Conservation (phyloP, 108 stramenopile genomes). For the Cyclotella baltica region DNA sequence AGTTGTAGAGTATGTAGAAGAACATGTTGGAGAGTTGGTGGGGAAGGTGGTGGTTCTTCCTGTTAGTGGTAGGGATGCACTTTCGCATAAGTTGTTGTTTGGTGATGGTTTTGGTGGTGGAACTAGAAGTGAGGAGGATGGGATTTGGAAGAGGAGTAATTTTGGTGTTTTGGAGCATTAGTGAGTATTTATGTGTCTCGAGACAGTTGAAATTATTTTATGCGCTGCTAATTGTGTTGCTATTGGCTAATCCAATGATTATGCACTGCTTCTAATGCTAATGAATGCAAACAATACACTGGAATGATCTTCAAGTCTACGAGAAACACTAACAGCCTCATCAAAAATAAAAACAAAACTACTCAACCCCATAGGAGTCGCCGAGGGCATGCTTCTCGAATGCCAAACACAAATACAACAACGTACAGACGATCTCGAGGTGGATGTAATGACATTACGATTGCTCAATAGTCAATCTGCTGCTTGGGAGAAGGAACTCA, state of each 20-base stretch:
- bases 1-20: conserved; percentile 81
- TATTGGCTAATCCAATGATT: background rate
- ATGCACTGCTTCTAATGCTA: too few species aligned
- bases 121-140: conserved; percentile 1
- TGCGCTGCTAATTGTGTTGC: background rate
- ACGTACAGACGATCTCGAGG: conserved; percentile 60
- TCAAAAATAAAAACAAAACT: conserved; percentile 82
- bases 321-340: conserved; percentile 73
- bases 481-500: conserved; percentile 75
- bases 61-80: conserved; percentile 73
- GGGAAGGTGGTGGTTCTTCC: conserved; percentile 79
- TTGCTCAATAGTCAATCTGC: conserved; percentile 68
- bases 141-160: conserved; percentile 68
- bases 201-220: background rate
- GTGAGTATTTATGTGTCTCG: conserved; percentile 8
- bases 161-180: conserved; percentile 73
- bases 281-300: too few species aligned
- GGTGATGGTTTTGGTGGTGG: conserved; percentile 22
- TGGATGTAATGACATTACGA: conserved; percentile 73
- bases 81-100: conserved; percentile 66
- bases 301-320: conserved; percentile 31
- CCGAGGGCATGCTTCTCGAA: conserved; percentile 70
- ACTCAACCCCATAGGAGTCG: conserved; percentile 71
- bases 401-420: conserved; percentile 58
- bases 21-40: conserved; percentile 73